These are phyloP conservation scores for Podaxis carcinomalis DNA, from an alignment of 768 basidiomycete species.

Conservation along the genomic window DNA sequence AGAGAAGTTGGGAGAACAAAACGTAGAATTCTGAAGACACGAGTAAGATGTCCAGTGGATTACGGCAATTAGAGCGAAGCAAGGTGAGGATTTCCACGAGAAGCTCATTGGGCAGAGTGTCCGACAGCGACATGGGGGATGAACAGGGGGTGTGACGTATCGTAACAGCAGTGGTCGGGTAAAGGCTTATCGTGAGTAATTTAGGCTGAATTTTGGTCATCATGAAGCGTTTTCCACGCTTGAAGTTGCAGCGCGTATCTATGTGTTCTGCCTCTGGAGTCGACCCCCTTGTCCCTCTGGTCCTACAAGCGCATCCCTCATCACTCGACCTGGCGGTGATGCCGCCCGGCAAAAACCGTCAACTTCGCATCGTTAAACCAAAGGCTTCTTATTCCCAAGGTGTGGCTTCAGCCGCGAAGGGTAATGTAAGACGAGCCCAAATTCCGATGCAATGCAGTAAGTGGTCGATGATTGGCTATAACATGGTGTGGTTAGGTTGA, in stretches of 20 bases:
- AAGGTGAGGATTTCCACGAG: slow-evolving; percentile 9
- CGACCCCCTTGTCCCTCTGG: too few relatives aligned
- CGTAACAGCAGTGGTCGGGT: neutral
- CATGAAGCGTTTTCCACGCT: neutral
- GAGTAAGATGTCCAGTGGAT: slow-evolving; percentile 5
- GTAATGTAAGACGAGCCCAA: too few relatives aligned
- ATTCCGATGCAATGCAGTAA: too few relatives aligned
- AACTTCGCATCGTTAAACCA: too few relatives aligned
- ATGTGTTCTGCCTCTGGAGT: too few relatives aligned
- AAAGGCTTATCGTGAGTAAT: neutral
- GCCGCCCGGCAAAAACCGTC: too few relatives aligned
- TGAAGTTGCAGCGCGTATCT: too few relatives aligned
- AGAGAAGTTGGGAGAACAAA: slow-evolving; percentile 5
- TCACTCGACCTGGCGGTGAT: too few relatives aligned
- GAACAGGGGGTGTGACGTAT: neutral
- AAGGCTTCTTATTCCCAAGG: too few relatives aligned
- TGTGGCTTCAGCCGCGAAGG: too few relatives aligned
- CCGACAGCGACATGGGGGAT: neutral
- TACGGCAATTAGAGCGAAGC: neutral
- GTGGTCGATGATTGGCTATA: too few relatives aligned
- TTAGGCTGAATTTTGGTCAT: neutral
- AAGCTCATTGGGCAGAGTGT: slow-evolving; percentile 8
- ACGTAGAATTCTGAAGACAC: slow-evolving; percentile 6
- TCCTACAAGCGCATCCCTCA: neutral
- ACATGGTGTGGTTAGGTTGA: too few relatives aligned